Evolutionary conservation across 345 rosid species (phyloP).

Genomic region (Eucalyptus brandiana): DNA sequence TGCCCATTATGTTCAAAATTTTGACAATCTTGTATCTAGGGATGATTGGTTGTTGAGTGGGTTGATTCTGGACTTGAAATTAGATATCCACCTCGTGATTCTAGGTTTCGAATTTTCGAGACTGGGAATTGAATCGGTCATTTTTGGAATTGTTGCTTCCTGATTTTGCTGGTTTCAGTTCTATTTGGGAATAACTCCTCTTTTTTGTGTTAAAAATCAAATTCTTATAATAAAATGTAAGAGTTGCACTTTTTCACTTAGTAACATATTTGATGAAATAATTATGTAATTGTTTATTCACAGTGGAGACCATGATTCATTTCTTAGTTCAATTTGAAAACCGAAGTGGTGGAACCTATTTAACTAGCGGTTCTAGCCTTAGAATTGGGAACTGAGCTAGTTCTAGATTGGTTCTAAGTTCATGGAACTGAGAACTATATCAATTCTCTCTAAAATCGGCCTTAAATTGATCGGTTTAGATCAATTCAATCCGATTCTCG

Average conservation of each 20-base stretch:
- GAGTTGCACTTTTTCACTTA: background rate
- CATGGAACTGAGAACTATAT: accelerated
- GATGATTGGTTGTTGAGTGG: background rate
- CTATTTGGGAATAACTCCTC: background rate
- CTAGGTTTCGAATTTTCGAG: no score
- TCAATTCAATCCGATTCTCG: no score
- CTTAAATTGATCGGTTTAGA: accelerated
- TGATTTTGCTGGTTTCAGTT: background rate
- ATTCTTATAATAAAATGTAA: background rate
- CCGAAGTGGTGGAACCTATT: background rate
- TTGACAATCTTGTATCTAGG: background rate
- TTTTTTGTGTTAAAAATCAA: background rate
- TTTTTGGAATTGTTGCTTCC: background rate
- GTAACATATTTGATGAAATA: background rate
- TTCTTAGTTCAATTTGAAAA: background rate
- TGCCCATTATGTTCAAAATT: background rate
- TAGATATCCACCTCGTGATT: no score
- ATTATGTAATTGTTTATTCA: background rate
- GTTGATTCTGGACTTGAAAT: no score
- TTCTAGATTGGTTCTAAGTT: background rate
- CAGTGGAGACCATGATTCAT: background rate
- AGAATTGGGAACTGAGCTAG: accelerated
- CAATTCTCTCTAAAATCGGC: background rate
- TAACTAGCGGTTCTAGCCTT: accelerated
- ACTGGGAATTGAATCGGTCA: background rate